Base-by-base conservation (phyloP, 202 grass and related monocot species). In the Carex arenaria region DNA sequence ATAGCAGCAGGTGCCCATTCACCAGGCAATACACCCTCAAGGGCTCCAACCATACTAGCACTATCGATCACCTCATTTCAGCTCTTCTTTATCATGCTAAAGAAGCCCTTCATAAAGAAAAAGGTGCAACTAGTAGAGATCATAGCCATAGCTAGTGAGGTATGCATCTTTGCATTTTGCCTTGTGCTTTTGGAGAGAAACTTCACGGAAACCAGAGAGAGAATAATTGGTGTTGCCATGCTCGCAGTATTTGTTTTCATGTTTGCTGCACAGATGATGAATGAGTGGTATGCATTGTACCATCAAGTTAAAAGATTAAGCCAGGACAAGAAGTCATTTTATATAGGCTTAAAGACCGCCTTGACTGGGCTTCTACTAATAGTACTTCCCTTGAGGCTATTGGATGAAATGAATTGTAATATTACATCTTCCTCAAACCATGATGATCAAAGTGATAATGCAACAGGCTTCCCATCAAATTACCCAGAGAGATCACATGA, bases 81-180 rank as follows among this genome's bases (percentile, higher is more conserved):
- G 82, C 87, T 98, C 62, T 67, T 89, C 40, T 93, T 95, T 85
- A 22, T 98, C 52, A 17, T 85, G 78, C 43, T 93, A 49, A 88
- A 67, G 49, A 98, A 92, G 79, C 96, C 96, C 15, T 98, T 98
- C 87, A 85, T 95, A 69, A 93, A 80, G 93, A 98, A 88, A 90
- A 92, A 87, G 68, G 91, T 90, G 83, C 96, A 98, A 89, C 67
- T 98, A 74, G 88, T 92, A 62, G 96, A 98, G 91, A 88, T 84
- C 80, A 63, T 95, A n/a, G 86, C 91, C n/a, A 72, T 95, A 52
- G 81, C 78, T 80, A 70, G 88, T 85, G 91, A 98, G 86, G 87
- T 90, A 20, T 83, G 86, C 23, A 64, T 93, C 26, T 93, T 98
- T 69, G 89, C 84, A 42, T 89, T 87, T 67, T 98, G 96, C 82